These are phyloP conservation scores for Rhizopogon parksii DNA, from an alignment of 1,284 basidiomycete species.

Conservation along the genomic window DNA sequence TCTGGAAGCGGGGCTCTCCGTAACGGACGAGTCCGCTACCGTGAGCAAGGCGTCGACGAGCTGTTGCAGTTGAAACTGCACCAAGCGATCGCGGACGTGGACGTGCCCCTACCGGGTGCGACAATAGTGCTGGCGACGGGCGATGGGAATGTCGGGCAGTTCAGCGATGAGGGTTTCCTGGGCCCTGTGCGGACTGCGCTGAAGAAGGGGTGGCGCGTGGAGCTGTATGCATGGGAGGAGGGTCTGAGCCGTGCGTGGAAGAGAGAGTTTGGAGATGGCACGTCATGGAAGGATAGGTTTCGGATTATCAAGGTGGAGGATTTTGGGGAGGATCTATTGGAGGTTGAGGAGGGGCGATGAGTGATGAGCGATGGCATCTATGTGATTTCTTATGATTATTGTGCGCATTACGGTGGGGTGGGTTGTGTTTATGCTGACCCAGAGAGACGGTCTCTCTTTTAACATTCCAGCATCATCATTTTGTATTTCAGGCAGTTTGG, in stretches of 20 bases:
- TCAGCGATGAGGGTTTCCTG: constrained; percentile 82
- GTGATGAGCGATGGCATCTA: not conserved
- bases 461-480: not conserved
- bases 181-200: constrained; percentile 77
- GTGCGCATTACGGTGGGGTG: not conserved
- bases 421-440: not conserved
- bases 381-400: not conserved
- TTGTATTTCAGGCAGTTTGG: not conserved
- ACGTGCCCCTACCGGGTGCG: constrained; percentile 52
- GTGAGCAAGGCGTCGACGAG: constrained; percentile 85
- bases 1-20: constrained; percentile 10
- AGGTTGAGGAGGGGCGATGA: constrained; percentile 22
- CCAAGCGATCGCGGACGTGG: constrained; percentile 67
- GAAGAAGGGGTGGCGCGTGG: constrained; percentile 81
- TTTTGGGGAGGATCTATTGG: constrained; percentile 50
- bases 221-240: constrained; percentile 80
- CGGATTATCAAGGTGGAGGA: constrained; percentile 54
- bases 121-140: constrained; percentile 87
- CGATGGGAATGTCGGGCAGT: constrained; percentile 83
- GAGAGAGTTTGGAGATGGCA: constrained; percentile 54
- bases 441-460: not conserved
- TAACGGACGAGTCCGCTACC: constrained; percentile 42
- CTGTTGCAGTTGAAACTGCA: constrained; percentile 81
- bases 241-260: constrained; percentile 69
- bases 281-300: constrained; percentile 37